Evolutionary conservation across 2,329 filamentous ascomycete genomes (phyloP), one percentile per base, ranked within the genome.

Genomic region (Aspergillus tamarii): DNA sequence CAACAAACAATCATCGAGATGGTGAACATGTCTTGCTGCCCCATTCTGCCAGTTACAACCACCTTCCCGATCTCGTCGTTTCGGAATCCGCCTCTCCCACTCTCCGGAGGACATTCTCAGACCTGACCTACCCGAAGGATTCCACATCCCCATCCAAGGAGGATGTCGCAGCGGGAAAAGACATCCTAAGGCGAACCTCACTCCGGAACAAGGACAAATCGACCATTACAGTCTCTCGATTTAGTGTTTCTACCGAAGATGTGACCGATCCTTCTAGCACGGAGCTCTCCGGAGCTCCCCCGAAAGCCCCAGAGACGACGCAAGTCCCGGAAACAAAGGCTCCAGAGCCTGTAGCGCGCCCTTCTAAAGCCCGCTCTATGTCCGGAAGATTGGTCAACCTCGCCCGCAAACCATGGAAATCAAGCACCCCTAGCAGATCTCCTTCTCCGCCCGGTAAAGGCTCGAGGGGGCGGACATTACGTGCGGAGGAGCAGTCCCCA

Each of bases 41-140:
- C 32, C 82, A 85, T 62, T 83, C 86, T 55, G 86, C 87, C 36
- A 88, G 86, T 69, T 88, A 85, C 74, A 85, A 84, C 54, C 82
- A 84, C 67, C 73, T 88, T n/a, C 81, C 84, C 4, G 75, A 71
- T 32, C 72, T 81, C 36, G n/a, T 64, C 21, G 66, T 77, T 32
- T 70, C 74, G 32, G 77, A 74, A 45, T 67, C 75, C 39, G 67
- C 61, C 45, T 68, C 75, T 6, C 71, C 79, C 57, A 73, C 74
- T 52, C 75, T 86, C 64, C 82, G 84, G 67, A 80, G 82, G 62
- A 84, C 81, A 34, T 82, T 83, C 68, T 82, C 82, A 26, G 83
- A 85, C 67, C 75, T 81, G 64, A 81, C 83, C 55, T 74, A 84
- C 46, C 73, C 77, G 12, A 70, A 75, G n/a, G 74, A 77, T 60